Percentiles rank a stretch among this genome's conserved stretches.
Conservation (phyloP, 2,329 filamentous ascomycete genomes). For the Colletotrichum paranaense region DNA sequence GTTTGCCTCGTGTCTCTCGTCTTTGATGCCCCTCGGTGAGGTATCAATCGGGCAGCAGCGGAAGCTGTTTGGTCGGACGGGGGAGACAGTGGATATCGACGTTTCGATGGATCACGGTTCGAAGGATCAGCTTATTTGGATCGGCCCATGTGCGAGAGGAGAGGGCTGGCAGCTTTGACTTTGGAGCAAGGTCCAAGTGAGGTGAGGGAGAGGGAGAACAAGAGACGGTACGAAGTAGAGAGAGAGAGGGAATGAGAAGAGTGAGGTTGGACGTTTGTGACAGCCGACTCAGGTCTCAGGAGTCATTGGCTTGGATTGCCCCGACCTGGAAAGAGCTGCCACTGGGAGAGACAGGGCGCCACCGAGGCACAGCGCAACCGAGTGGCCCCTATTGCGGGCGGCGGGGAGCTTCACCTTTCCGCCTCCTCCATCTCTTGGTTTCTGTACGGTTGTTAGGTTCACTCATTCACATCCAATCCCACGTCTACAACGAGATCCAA, state of each 20-base stretch:
- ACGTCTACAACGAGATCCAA: neutral
- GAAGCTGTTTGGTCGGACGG: slow-evolving; percentile 25
- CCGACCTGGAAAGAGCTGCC: neutral
- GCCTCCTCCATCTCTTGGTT: neutral
- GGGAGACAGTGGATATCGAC: neutral
- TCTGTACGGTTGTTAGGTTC: neutral
- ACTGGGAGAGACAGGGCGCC: neutral
- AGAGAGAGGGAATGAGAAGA: neutral
- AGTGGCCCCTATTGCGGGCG: slow-evolving; percentile 22
- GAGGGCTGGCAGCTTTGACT: neutral
- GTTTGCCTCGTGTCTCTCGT: slow-evolving; percentile 17
- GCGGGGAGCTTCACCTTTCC: slow-evolving; percentile 1
- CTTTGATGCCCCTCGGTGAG: slow-evolving; percentile 16
- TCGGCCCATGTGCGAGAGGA: neutral
- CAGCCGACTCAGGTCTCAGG: neutral
- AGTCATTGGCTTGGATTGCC: slow-evolving; percentile 6
- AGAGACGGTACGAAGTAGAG: no score
- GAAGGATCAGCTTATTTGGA: neutral
- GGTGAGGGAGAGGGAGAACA: neutral
- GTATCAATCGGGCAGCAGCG: slow-evolving; percentile 37
- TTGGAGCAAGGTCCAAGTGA: neutral
- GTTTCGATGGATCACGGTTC: neutral
- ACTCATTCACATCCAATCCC: neutral
- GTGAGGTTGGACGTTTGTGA: slow-evolving; percentile 1
- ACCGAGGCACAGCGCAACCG: slow-evolving; percentile 1